A percentile compares a stretch with the other conserved stretches of the same genome.
Conservation (phyloP, 129 eudicot species). For the Glebionis coronaria region DNA sequence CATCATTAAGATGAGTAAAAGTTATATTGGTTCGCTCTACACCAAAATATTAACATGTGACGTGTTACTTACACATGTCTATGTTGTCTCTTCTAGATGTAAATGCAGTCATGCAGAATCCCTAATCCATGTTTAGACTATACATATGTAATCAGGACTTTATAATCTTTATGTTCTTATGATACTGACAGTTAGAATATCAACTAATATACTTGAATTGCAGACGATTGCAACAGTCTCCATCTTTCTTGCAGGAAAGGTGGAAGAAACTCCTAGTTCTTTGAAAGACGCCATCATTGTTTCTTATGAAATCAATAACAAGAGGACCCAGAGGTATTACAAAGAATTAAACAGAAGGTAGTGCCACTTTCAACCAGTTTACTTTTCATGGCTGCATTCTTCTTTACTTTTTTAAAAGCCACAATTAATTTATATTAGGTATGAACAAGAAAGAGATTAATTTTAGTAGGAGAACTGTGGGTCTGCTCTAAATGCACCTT, state of each 20-base stretch:
- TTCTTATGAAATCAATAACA: constrained; percentile 84
- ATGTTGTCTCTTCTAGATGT: background rate
- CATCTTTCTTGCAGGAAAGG: too few species aligned
- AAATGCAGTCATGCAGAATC: background rate
- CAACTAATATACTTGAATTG: constrained; percentile 25
- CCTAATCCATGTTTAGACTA: background rate
- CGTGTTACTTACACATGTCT: background rate
- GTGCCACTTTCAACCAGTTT: constrained; percentile 6
- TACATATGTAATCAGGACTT: background rate
- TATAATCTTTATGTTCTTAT: background rate
- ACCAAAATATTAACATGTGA: background rate
- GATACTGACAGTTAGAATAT: background rate
- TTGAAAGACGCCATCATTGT: too few species aligned
- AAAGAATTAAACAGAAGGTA: constrained; percentile 97
- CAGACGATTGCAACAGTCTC: too few species aligned
- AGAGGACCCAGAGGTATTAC: constrained; percentile 85
- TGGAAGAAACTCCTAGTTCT: too few species aligned
- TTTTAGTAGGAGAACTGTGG: constrained; percentile 73
- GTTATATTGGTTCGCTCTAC: too few species aligned
- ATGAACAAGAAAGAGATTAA: constrained; percentile 87
- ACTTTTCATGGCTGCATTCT: background rate
- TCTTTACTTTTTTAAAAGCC: background rate
- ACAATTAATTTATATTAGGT: constrained; percentile 38
- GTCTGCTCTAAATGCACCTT: constrained; percentile 76
- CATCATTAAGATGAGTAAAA: too few species aligned